Evolutionary conservation across 2,329 filamentous ascomycete species (phyloP), one percentile per base, ranked within the genome.

Genomic region (Beauveria sp.): DNA sequence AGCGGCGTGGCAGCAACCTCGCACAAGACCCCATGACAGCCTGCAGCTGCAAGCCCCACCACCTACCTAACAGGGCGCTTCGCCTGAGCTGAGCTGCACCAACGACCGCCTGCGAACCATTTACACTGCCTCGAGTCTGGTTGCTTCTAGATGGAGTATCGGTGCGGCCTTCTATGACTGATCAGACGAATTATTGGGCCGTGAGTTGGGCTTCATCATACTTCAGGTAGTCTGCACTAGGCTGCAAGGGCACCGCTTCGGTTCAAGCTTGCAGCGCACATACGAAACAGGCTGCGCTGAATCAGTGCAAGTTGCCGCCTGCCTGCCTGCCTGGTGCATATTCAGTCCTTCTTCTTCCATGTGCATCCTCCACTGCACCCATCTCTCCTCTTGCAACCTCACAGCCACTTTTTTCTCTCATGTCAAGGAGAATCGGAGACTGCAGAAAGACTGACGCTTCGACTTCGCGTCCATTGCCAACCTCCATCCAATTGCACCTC

Each of bases 11-110:
- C 34, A 37, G 34, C 34, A 37, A 37, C 34, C 34, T 37, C 24
- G 22, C 20, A 47, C 20, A 28, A 53, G 14, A 20, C 43, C 44
- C 55, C 43, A 57, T 57, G 43, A 47, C 54, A 47, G 28, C 43
- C 28, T 56, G 54, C 43, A 56, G 26, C 55, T 57, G 55, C 55
- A 47, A 37, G 55, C 55, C 55, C 44, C 43, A 48, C 53, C 55
- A 40, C 20, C 30, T 40, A 48, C 20, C 30, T 40, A 48, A 40
- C 43, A 47, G 28, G 44, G 20, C 55, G 43, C 16, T 47, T 47
- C 43, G 43, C 24, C 24, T 47, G 43, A 44, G n/a, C 54, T 22
- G 54, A 46, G 51, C 34, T 16, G 51, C 51, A 50, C 7, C 28
- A 34, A 16, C n/a, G 16, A n/a, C 9, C 10, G 40, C 37, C 40